Conservation (phyloP, 192 early-diverging fungal genomes). For the Coemansia umbellata region DNA sequence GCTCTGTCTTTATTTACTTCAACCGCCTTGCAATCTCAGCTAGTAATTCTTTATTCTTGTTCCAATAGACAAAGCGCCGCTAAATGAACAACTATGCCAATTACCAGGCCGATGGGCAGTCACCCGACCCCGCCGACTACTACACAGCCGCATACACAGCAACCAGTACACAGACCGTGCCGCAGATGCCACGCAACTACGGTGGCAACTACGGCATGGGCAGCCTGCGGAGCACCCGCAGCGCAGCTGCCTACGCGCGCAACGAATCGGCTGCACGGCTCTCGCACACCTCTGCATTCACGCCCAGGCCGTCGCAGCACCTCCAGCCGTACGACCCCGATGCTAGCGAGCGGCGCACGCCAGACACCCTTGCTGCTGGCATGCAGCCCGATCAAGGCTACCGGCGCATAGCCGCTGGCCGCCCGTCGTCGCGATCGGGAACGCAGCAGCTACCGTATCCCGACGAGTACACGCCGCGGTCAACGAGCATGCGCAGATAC, state of each 20-base stretch:
- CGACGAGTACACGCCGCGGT: slow-evolving; percentile 6
- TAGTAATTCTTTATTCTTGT: too few relatives aligned
- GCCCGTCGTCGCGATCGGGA: background rate
- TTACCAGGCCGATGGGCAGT: slow-evolving; percentile 6
- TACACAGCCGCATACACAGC: slow-evolving; percentile 6
- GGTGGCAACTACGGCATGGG: slow-evolving; percentile 17
- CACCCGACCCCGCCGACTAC: slow-evolving; percentile 18
- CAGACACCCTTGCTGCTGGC: slow-evolving; percentile 5
- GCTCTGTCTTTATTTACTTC: too few relatives aligned
- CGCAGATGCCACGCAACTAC: slow-evolving; percentile 7
- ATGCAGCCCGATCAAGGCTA: too few relatives aligned
- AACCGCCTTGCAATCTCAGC: too few relatives aligned
- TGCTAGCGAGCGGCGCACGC: slow-evolving; percentile 29
- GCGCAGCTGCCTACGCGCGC: slow-evolving; percentile 10
- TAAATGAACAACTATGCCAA: too few relatives aligned
- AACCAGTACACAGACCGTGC: background rate
- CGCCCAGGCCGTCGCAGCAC: slow-evolving; percentile 6
- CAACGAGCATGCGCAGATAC: slow-evolving; percentile 14
- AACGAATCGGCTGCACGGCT: background rate
- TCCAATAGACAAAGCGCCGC: too few relatives aligned
- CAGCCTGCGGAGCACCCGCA: slow-evolving; percentile 44
- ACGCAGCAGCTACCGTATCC: background rate
- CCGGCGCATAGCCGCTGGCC: background rate
- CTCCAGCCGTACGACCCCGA: slow-evolving; percentile 43
- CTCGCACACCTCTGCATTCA: slow-evolving; percentile 1